phyloP scores from a whole-genome alignment of 106 monocot species.

The Triglochin maritima region DNA sequence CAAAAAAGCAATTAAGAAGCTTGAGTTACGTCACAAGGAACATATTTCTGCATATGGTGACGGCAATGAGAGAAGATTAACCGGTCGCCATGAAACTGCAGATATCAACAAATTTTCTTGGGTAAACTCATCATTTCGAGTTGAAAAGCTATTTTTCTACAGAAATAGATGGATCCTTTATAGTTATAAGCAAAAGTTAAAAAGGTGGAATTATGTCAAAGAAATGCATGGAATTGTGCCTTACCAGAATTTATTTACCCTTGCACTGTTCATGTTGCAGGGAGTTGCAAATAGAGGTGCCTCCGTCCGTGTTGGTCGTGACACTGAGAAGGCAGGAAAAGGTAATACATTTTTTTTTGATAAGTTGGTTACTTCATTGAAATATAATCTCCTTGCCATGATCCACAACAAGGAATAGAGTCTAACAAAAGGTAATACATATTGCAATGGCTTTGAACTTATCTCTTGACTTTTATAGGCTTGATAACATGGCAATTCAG shows the following conservation, averaged over 20 bases:
- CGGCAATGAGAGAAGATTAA: constrained; percentile 22
- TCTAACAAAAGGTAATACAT: too few relatives aligned
- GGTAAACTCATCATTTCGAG: constrained; percentile 2
- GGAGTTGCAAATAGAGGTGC: constrained; percentile 34
- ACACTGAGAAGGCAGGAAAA: constrained; percentile 34
- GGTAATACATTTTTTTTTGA: constrained; percentile 5
- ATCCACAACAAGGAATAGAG: neutral
- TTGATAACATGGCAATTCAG: too few relatives aligned
- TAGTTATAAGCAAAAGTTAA: too few relatives aligned
- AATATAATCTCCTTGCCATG: neutral
- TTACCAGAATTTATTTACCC: too few relatives aligned
- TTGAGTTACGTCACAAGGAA: constrained; percentile 14
- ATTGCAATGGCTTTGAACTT: too few relatives aligned
- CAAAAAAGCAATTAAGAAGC: constrained; percentile 22
- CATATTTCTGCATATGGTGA: constrained; percentile 22
- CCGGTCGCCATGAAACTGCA: constrained; percentile 22
- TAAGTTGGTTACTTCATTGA: neutral
- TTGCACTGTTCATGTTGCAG: constrained; percentile 5
- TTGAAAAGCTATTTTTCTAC: neutral
- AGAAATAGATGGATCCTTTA: neutral
- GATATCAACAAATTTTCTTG: constrained; percentile 18
- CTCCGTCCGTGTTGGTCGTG: constrained; percentile 29
- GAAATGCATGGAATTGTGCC: neutral
- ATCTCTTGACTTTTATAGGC: too few relatives aligned
- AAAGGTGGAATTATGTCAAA: neutral